phyloP scores from a whole-genome alignment of 768 basidiomycete species.

The Rhodosporidiobolus odoratus region DNA sequence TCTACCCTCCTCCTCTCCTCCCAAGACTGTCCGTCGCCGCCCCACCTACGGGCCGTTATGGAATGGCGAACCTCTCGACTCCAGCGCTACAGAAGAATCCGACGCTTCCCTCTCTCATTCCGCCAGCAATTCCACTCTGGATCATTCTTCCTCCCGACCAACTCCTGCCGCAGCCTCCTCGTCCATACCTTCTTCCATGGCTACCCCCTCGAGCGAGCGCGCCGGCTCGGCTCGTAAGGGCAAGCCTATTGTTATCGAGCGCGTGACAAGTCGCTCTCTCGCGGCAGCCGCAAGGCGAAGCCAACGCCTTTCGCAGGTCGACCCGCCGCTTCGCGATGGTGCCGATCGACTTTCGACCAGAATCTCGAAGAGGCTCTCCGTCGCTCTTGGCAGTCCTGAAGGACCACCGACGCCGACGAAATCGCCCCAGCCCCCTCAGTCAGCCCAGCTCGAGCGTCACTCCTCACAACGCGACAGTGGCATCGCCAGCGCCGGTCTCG shows the following conservation, averaged over 20 bases:
- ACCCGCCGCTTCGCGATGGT: neutral
- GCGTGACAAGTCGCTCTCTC: slow-evolving; percentile 3
- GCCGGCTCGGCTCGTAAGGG: neutral
- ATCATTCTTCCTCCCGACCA: neutral
- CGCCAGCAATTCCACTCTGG: neutral
- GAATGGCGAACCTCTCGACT: neutral
- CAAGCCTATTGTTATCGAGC: slow-evolving; percentile 12
- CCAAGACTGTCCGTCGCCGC: neutral
- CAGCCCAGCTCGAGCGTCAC: no score
- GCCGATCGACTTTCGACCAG: neutral
- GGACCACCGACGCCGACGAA: neutral
- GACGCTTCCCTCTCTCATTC: neutral
- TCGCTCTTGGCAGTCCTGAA: neutral
- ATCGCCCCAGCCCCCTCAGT: neutral
- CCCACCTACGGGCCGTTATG: neutral
- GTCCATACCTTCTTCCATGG: neutral
- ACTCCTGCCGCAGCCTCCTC: neutral
- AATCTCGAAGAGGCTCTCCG: neutral
- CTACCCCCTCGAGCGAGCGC: no score
- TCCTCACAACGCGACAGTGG: neutral
- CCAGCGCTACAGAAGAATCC: slow-evolving; percentile 3
- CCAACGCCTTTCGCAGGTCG: slow-evolving; percentile 15
- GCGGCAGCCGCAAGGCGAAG: slow-evolving; percentile 7
- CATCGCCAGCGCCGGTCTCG: neutral
- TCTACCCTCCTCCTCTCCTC: neutral